Percentiles rank a stretch among this genome's conserved stretches.
Evolutionary conservation across 2,329 filamentous ascomycete genomes (phyloP).

Genomic region (Microthyrium microscopicum): DNA sequence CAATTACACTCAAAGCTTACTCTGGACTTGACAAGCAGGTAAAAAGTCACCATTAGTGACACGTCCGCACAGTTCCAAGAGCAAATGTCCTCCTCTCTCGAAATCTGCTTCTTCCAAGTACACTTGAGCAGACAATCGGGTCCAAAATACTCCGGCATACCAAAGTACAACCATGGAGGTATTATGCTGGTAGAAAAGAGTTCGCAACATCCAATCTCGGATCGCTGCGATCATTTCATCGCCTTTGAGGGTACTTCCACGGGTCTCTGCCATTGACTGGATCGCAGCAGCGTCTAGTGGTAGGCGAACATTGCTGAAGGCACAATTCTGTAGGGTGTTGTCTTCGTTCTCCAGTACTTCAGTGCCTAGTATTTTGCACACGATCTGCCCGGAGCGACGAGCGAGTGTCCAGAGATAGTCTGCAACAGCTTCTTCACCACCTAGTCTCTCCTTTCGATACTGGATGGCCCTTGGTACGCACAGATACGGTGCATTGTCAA

Average conservation of each 20-base stretch:
- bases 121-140: slow-evolving; percentile 61
- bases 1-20: no score
- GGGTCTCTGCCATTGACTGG: slow-evolving; percentile 10
- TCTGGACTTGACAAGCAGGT: no score
- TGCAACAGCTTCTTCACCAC: slow-evolving; percentile 56
- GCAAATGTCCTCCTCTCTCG: slow-evolving; percentile 43
- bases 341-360: slow-evolving; percentile 51
- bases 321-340: slow-evolving; percentile 46
- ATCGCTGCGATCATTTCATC: slow-evolving; percentile 13
- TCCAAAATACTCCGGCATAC: slow-evolving; percentile 49
- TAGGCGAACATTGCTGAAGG: slow-evolving; percentile 56
- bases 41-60: slow-evolving; percentile 15
- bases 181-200: slow-evolving; percentile 39
- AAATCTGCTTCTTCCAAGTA: slow-evolving; percentile 74
- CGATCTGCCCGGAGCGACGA: slow-evolving; percentile 41
- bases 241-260: slow-evolving; percentile 1
- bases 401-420: slow-evolving; percentile 48
- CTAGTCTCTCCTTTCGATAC: slow-evolving; percentile 49
- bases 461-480: slow-evolving; percentile 54
- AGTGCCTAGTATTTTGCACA: slow-evolving; percentile 50
- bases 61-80: slow-evolving; percentile 40
- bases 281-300: slow-evolving; percentile 37
- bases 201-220: slow-evolving; percentile 23
- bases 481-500: slow-evolving; percentile 55
- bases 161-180: slow-evolving; percentile 54